Evolutionary conservation across 441 rosid genomes (phyloP).

Genomic region (Macaranga tanarius): DNA sequence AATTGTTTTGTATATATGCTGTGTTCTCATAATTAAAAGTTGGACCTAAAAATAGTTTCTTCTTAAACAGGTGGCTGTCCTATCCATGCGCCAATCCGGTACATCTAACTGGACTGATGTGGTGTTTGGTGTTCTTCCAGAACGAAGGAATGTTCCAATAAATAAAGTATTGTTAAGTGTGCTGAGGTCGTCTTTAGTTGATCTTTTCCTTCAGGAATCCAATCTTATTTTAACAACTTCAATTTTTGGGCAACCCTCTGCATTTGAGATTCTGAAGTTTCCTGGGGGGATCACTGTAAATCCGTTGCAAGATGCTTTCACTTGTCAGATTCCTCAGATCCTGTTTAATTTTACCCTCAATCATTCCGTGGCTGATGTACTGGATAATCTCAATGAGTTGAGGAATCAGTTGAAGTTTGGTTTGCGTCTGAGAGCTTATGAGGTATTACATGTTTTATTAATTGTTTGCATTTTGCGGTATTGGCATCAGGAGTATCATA

Average conservation of each 20-base stretch:
- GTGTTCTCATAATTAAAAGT: conserved; percentile 8
- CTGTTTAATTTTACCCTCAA: conserved; percentile 57
- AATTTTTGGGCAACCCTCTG: conserved; percentile 54
- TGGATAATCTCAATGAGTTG: conserved; percentile 43
- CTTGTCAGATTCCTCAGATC: conserved; percentile 44
- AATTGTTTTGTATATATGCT: background rate
- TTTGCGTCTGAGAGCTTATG: conserved; percentile 47
- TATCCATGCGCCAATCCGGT: conserved; percentile 59
- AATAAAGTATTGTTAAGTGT: conserved; percentile 44
- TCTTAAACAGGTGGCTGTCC: conserved; percentile 61
- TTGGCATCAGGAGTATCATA: background rate
- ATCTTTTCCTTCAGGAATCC: conserved; percentile 48
- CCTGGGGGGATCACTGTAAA: conserved; percentile 67
- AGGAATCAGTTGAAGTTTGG: conserved; percentile 55
- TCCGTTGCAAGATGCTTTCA: conserved; percentile 44
- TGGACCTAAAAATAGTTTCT: conserved; percentile 23
- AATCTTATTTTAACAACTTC: conserved; percentile 61
- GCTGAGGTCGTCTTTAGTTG: conserved; percentile 59
- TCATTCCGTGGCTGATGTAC: conserved; percentile 55
- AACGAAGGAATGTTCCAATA: conserved; percentile 39
- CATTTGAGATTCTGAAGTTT: conserved; percentile 69
- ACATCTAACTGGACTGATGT: conserved; percentile 57
- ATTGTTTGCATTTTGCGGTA: background rate
- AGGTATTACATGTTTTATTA: conserved; percentile 42
- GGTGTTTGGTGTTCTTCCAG: conserved; percentile 67